Percentiles rank a stretch among this genome's conserved stretches.
Evolutionary conservation across 768 basidiomycete genomes (phyloP).

Genomic region (Pulveroboletus ravenelii): DNA sequence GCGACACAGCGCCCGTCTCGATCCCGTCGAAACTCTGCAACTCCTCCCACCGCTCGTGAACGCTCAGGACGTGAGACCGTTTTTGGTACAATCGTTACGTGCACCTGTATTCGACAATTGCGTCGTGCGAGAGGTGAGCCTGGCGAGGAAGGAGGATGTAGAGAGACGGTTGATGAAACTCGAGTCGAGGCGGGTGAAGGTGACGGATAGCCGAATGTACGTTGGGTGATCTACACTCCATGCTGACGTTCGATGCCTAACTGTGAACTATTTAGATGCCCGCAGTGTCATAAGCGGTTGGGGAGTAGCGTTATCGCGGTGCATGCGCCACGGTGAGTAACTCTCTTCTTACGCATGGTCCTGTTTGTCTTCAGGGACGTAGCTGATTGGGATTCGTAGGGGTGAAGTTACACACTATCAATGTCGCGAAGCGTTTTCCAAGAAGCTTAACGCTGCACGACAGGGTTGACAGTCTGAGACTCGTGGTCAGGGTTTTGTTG

Average conservation of each 20-base stretch:
- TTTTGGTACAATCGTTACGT: slow-evolving; percentile 68
- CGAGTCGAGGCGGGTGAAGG: slow-evolving; percentile 78
- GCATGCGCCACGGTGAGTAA: slow-evolving; percentile 73
- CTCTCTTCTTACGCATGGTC: neutral
- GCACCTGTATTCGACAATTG: slow-evolving; percentile 63
- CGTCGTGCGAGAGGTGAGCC: slow-evolving; percentile 64
- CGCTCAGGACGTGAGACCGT: slow-evolving; percentile 71
- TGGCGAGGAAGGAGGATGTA: slow-evolving; percentile 74
- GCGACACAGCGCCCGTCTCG: slow-evolving; percentile 76
- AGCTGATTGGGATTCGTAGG: slow-evolving; percentile 35
- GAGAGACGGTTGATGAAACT: slow-evolving; percentile 68
- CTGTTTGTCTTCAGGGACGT: neutral
- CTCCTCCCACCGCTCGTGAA: slow-evolving; percentile 89
- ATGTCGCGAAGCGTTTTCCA: slow-evolving; percentile 81
- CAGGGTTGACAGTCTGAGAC: slow-evolving; percentile 8
- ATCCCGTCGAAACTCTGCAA: slow-evolving; percentile 76
- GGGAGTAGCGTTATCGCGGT: slow-evolving; percentile 93
- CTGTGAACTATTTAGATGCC: slow-evolving; percentile 55
- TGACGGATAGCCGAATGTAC: slow-evolving; percentile 90
- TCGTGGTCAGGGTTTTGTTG: neutral
- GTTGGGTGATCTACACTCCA: slow-evolving; percentile 26
- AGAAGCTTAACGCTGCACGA: slow-evolving; percentile 41
- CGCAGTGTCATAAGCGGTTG: slow-evolving; percentile 91
- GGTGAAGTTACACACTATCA: slow-evolving; percentile 97
- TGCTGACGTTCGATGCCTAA: neutral